phyloP scores from a whole-genome alignment of 2,329 filamentous ascomycete genomes.

The Phialophora verrucosa region DNA sequence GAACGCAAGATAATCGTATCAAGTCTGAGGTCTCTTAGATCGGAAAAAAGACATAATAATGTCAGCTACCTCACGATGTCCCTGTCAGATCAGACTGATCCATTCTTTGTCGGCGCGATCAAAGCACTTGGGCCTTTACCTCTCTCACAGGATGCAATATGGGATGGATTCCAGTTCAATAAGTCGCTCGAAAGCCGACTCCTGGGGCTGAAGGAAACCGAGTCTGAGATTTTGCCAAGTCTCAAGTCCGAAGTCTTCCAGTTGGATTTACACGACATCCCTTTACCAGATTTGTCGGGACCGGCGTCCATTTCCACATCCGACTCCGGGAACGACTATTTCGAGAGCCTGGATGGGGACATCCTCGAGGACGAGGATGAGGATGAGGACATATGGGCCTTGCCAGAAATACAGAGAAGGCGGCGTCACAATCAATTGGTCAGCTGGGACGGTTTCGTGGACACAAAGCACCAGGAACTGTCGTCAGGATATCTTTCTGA shows the following conservation, averaged over 20 bases:
- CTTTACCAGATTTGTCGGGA: constrained; percentile 26
- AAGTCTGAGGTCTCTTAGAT: too few relatives aligned
- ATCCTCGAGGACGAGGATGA: constrained; percentile 38
- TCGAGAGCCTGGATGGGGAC: constrained; percentile 28
- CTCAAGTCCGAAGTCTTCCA: constrained; percentile 25
- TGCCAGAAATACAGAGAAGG: constrained; percentile 40
- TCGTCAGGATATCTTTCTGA: constrained; percentile 52
- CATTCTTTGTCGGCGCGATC: constrained; percentile 24
- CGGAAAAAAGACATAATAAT: constrained; percentile 11
- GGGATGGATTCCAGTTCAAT: constrained; percentile 36
- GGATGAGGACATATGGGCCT: constrained; percentile 46
- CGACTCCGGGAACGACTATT: constrained; percentile 32
- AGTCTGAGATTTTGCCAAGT: constrained; percentile 23
- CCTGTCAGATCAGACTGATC: constrained; percentile 12
- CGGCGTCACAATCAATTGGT: constrained; percentile 35
- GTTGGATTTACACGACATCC: constrained; percentile 29
- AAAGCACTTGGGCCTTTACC: neutral
- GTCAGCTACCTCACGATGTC: constrained; percentile 21
- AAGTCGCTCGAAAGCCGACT: constrained; percentile 32
- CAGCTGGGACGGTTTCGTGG: constrained; percentile 52
- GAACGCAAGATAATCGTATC: neutral
- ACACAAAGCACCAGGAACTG: constrained; percentile 43
- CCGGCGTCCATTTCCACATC: constrained; percentile 20
- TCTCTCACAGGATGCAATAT: constrained; percentile 12
- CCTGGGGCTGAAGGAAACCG: constrained; percentile 29